Percentiles rank a stretch among this genome's conserved stretches.
phyloP scores from a whole-genome alignment of 2,329 filamentous ascomycete species.

The Aureobasidium sp. region DNA sequence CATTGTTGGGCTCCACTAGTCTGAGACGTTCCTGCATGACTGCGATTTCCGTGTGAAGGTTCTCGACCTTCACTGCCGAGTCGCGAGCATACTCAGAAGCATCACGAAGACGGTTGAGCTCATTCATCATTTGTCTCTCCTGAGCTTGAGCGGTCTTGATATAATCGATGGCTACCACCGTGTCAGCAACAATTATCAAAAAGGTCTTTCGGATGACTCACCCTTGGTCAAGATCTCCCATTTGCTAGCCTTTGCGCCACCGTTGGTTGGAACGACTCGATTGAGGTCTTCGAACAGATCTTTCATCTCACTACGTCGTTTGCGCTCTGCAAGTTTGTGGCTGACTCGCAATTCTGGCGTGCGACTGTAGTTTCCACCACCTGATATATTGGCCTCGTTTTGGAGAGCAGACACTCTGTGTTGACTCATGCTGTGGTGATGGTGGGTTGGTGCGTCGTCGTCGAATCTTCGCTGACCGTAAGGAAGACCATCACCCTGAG shows the following conservation, averaged over 20 bases:
- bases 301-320: constrained; percentile 82
- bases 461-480: constrained; percentile 64
- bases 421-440: constrained; percentile 64
- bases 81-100: constrained; percentile 37
- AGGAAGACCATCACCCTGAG: constrained; percentile 63
- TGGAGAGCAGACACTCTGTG: constrained; percentile 59
- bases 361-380: constrained; percentile 68
- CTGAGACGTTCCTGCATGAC: constrained; percentile 39
- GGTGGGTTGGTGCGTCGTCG: constrained; percentile 45
- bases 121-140: constrained; percentile 30
- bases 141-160: constrained; percentile 32
- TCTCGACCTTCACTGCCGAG: constrained; percentile 38
- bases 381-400: constrained; percentile 44
- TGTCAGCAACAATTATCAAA: neutral
- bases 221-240: constrained; percentile 86
- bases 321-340: constrained; percentile 77
- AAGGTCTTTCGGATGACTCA: constrained; percentile 32
- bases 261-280: constrained; percentile 69
- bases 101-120: constrained; percentile 35
- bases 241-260: constrained; percentile 78
- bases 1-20: constrained; percentile 35
- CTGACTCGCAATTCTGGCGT: constrained; percentile 76
- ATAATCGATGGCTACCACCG: constrained; percentile 33
- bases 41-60: constrained; percentile 37
- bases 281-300: constrained; percentile 74